Evolutionary conservation across 139 green algal genomes (phyloP).

Genomic region (Chlorella sp.): DNA sequence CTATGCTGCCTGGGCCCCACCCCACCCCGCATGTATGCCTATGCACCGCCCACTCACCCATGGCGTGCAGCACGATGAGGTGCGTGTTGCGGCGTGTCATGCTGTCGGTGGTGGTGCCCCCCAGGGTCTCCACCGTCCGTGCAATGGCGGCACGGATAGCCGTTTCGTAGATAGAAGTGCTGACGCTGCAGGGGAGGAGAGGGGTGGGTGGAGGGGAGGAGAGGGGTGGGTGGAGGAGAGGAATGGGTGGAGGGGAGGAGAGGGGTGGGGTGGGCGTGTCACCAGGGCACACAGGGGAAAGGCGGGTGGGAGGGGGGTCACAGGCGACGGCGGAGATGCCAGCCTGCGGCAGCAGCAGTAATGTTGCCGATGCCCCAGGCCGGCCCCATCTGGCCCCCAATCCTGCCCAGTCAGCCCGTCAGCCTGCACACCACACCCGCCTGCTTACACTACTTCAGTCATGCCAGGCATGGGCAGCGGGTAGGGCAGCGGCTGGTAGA

Average conservation of each 20-base stretch:
- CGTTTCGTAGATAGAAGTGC: conserved; percentile 32
- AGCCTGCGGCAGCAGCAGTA: too few relatives aligned
- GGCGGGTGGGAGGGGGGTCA: too few relatives aligned
- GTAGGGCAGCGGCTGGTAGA: conserved; percentile 51
- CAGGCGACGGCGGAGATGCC: background rate
- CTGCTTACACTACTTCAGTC: conserved; percentile 29
- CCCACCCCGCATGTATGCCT: background rate
- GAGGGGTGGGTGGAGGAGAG: too few relatives aligned
- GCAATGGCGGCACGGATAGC: conserved; percentile 38
- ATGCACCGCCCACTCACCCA: background rate
- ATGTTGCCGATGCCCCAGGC: too few relatives aligned
- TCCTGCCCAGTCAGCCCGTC: background rate
- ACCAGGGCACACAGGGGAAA: background rate
- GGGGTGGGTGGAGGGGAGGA: background rate
- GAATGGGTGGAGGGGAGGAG: conserved; percentile 7
- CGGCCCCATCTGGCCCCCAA: background rate
- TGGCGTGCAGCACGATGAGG: conserved; percentile 46
- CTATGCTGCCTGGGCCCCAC: background rate
- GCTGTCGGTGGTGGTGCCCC: conserved; percentile 30
- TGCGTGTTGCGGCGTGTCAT: conserved; percentile 57
- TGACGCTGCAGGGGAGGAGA: conserved; percentile 9
- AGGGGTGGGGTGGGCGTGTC: background rate
- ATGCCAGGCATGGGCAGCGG: conserved; percentile 50
- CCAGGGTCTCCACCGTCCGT: conserved; percentile 46
- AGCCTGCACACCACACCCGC: background rate